Evolutionary conservation across 768 basidiomycete genomes (phyloP), one percentile per base, ranked within the genome.

Genomic region (Pleurotus djamor): DNA sequence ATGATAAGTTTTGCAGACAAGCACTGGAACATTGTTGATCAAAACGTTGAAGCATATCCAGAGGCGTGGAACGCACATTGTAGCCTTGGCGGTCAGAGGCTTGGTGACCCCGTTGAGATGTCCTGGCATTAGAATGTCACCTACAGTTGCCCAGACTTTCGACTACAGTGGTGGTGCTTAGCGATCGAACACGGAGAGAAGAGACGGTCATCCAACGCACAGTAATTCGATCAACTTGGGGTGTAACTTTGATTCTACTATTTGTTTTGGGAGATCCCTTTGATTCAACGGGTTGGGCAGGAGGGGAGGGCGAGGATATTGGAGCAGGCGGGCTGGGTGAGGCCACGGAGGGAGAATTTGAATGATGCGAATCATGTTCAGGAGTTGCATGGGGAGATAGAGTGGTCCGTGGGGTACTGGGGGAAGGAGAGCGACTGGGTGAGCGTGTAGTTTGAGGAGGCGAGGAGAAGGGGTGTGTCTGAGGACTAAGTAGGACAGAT

Each of bases 81-180:
- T 88, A 65, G 87, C 85, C 64, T 83, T 85, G 32, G 83, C 80
- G 32, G 72, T 76, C 37, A 81, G 81, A 28, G 80, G 77, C 57
- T 77, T 79, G 56, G 68, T 74, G 12, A 69, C 71, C 45, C 62
- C 62, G 4, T 67, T 21, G 16, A 70, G 64, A 64, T 82, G 74
- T 12, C 82, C 83, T 14, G 84, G 83, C 73, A 83, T 80, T 14
- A 92, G 76, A 37, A 85, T 73, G 48, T 91, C 89, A 16, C 86
- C 83, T 9, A 86, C 75, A 8, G 85, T 83, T 9, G 75, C 61
- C 88, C 89, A 89, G 62, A 93, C 87, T 66, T 84, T 90, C 32
- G 79, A 68, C 91, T 92, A 63, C 6, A 41, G 54, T 2, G 14
- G 48, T 28, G 51, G 17, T 41, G 13, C 10, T 10, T n/a, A 41